Evolutionary conservation across 1,139 yeast genomes (phyloP), one percentile per base, ranked within the genome.

Genomic region (Yamadazyma diospyri): DNA sequence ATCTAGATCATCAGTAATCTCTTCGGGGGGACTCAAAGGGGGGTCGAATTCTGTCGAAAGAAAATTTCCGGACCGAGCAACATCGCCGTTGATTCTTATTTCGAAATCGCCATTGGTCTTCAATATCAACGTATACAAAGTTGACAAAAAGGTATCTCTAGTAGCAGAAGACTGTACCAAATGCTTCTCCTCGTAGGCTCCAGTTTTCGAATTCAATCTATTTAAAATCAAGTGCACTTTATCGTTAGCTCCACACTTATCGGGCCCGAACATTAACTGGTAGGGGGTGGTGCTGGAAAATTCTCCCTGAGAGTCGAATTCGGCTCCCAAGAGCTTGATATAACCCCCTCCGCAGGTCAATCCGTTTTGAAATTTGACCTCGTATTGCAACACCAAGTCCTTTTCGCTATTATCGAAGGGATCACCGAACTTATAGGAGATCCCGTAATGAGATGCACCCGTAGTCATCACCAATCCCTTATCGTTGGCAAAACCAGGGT

Each of bases 241-340:
- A 61, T 87, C 84, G 30, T 81, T 74, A 32, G 78, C 57, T 3
- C 95, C 95, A 62, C 97, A 89, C 54, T 72, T 75, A 59, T 89
- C 97, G 23, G 97, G 97, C 16, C 97, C 97, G 66, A 89, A 89
- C 94, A 88, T 83, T 43, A 89, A 59, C 53, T 82, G 87, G 60
- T 81, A 87, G 1, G 89, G 84, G 5, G 94, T 71, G 15, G 70
- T 76, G 40, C 75, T 72, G 45, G 63, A 66, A 58, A 83, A 79
- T 8, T 27, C 23, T 1, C 31, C 48, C 4, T 10, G n/a, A 65
- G 40, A 14, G 11, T 42, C 50, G 35, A 64, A 67, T 4, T 63
- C 74, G 7, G 63, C 63, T 23, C 78, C 67, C 36, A 88, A 63
- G 31, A 88, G 64, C 61, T 88, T 88, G 47, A 88, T 59, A 59